These are phyloP conservation scores for Septoria petroselini DNA, from an alignment of 2,329 filamentous ascomycete species.

Conservation along the genomic window DNA sequence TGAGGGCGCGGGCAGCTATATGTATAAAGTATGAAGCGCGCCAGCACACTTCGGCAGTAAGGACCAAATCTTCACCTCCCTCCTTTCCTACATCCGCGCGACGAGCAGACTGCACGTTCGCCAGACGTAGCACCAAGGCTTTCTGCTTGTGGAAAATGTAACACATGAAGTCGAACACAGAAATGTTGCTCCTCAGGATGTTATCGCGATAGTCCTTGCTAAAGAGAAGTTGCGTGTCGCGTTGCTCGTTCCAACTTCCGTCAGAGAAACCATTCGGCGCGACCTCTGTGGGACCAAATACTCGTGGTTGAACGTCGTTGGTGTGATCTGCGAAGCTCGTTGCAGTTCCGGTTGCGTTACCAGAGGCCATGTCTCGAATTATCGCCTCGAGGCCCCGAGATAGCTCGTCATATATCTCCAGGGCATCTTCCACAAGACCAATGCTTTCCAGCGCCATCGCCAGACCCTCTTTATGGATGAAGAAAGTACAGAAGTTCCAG, in stretches of 20 bases:
- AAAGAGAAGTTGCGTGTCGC: constrained; percentile 25
- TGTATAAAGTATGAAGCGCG: constrained; percentile 82
- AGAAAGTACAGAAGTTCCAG: constrained; percentile 99
- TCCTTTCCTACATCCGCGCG: constrained; percentile 40
- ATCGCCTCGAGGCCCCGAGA: constrained; percentile 81
- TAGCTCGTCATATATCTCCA: constrained; percentile 93
- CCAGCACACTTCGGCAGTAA: constrained; percentile 82
- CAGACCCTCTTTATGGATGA: constrained; percentile 92
- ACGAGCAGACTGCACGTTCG: constrained; percentile 57
- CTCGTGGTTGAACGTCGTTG: constrained; percentile 57
- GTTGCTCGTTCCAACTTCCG: constrained; percentile 19
- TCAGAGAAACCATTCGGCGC: constrained; percentile 24
- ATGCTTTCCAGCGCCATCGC: constrained; percentile 94
- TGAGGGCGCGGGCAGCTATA: constrained; percentile 72
- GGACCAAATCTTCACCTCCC: constrained; percentile 64
- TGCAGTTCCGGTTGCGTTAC: constrained; percentile 63
- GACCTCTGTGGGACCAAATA: constrained; percentile 19
- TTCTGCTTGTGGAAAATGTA: constrained; percentile 93
- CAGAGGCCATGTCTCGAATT: constrained; percentile 66
- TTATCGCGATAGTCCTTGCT: constrained; percentile 83
- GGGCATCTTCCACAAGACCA: constrained; percentile 88
- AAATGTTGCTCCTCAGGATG: constrained; percentile 92
- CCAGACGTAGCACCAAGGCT: constrained; percentile 73
- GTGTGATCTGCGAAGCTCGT: constrained; percentile 70
- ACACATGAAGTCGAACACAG: constrained; percentile 88